phyloP scores from a whole-genome alignment of 1,284 basidiomycete genomes.

The Sporisorium scitamineum region DNA sequence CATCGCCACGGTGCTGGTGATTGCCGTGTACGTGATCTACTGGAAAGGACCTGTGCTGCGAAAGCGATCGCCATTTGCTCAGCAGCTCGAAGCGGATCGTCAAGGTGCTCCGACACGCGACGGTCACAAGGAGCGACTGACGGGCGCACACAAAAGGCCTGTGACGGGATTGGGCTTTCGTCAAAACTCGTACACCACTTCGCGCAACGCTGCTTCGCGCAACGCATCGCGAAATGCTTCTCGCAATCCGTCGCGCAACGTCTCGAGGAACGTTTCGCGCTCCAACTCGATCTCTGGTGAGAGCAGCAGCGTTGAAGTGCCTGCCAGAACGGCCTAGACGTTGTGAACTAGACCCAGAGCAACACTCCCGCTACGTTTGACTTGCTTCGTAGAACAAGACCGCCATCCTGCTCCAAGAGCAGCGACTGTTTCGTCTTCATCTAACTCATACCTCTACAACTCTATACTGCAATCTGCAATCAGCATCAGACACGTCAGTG shows the following conservation, averaged over 20 bases:
- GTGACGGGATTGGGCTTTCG: slow-evolving; percentile 31
- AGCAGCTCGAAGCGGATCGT: slow-evolving; percentile 32
- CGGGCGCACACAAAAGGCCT: slow-evolving; percentile 32
- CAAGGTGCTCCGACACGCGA: slow-evolving; percentile 12
- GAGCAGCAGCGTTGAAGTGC: slow-evolving; percentile 32
- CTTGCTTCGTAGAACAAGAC: neutral
- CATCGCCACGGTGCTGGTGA: slow-evolving; percentile 68
- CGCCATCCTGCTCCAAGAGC: neutral
- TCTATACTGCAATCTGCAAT: neutral
- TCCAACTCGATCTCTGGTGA: slow-evolving; percentile 36
- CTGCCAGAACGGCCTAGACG: slow-evolving; percentile 25
- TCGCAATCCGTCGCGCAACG: slow-evolving; percentile 23
- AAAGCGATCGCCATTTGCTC: slow-evolving; percentile 45
- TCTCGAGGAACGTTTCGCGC: slow-evolving; percentile 32
- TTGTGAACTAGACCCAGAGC: too few relatives aligned
- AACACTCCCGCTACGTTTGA: neutral
- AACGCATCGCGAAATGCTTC: slow-evolving; percentile 34
- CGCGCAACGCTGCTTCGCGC: slow-evolving; percentile 35
- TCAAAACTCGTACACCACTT: slow-evolving; percentile 42
- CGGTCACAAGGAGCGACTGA: slow-evolving; percentile 25
- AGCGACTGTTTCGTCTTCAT: too few relatives aligned
- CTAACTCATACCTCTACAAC: neutral
- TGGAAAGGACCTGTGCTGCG: slow-evolving; percentile 66
- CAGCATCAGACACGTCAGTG: too few relatives aligned
- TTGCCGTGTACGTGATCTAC: slow-evolving; percentile 71